Evolutionary conservation across 768 basidiomycete species (phyloP).

Genomic region (Epithele typhae): DNA sequence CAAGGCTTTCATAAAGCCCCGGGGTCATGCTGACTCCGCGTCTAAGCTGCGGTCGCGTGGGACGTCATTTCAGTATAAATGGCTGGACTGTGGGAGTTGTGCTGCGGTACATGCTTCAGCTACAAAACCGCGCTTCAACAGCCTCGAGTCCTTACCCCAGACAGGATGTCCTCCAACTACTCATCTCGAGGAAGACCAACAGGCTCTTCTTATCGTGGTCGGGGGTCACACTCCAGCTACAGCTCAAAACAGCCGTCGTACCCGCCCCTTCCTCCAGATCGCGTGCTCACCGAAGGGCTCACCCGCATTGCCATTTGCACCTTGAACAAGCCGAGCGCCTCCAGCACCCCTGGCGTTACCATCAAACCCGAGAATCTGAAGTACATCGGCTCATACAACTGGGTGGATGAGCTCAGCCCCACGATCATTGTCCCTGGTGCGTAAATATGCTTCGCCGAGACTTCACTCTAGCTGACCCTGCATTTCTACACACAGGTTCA

Average conservation of each 20-base stretch:
- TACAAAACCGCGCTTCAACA: too few species aligned
- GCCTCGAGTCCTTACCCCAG: too few species aligned
- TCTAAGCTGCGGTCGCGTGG: too few species aligned
- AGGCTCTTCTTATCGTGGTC: too few species aligned
- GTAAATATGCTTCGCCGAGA: constrained; percentile 5
- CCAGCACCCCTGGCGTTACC: background rate
- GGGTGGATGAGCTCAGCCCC: constrained; percentile 38
- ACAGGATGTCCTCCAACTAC: too few species aligned
- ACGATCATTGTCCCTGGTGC: constrained; percentile 51
- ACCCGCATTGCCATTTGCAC: background rate
- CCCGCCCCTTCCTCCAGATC: constrained; percentile 4
- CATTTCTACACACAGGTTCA: constrained; percentile 38
- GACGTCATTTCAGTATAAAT: too few species aligned
- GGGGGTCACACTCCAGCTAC: background rate
- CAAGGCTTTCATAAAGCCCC: too few species aligned
- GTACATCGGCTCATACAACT: constrained; percentile 50
- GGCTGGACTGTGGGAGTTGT: too few species aligned
- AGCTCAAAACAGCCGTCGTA: background rate
- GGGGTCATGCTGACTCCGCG: too few species aligned
- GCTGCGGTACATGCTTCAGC: too few species aligned
- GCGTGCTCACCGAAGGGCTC: constrained; percentile 6
- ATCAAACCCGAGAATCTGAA: constrained; percentile 29
- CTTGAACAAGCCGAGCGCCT: background rate
- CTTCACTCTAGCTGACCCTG: background rate
- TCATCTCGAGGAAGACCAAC: too few species aligned